phyloP scores from a whole-genome alignment of 1,284 basidiomycete species.

The Naganishia sp. region DNA sequence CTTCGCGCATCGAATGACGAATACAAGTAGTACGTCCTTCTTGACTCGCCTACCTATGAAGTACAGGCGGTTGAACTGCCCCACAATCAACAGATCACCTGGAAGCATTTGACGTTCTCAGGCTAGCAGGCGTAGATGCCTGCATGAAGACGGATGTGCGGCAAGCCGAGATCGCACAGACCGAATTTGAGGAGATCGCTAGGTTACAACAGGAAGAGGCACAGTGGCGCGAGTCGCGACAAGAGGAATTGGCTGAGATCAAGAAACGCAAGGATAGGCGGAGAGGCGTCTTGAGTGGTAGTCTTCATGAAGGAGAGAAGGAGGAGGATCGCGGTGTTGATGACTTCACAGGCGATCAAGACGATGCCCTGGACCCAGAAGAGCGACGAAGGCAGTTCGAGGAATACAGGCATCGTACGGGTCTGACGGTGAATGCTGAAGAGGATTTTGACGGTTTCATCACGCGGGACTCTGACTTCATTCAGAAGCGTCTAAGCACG shows the following conservation, averaged over 20 bases:
- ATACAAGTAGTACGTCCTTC: slow-evolving; percentile 41
- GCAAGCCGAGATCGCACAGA: slow-evolving; percentile 37
- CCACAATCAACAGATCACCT: slow-evolving; percentile 45
- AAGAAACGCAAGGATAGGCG: slow-evolving; percentile 40
- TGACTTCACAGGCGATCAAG: background rate
- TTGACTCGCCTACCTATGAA: background rate
- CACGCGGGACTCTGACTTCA: background rate
- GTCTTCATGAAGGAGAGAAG: background rate
- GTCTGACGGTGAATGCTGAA: background rate
- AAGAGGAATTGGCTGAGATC: slow-evolving; percentile 45
- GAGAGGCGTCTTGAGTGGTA: slow-evolving; percentile 33
- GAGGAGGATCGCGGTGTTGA: background rate
- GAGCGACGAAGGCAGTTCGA: slow-evolving; percentile 9
- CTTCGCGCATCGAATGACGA: slow-evolving; percentile 54
- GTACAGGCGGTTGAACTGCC: background rate
- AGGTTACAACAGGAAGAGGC: slow-evolving; percentile 42
- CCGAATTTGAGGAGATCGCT: slow-evolving; percentile 40
- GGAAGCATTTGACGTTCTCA: slow-evolving; percentile 50
- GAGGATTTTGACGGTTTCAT: slow-evolving; percentile 27
- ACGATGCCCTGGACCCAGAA: slow-evolving; percentile 7
- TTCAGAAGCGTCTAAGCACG: slow-evolving; percentile 9
- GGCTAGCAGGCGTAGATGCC: slow-evolving; percentile 40
- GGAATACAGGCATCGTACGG: slow-evolving; percentile 7
- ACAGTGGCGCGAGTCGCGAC: slow-evolving; percentile 39
- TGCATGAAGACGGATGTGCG: slow-evolving; percentile 38